Evolutionary conservation across 2,329 filamentous ascomycete genomes (phyloP).

Genomic region (Dendryphion nanum): DNA sequence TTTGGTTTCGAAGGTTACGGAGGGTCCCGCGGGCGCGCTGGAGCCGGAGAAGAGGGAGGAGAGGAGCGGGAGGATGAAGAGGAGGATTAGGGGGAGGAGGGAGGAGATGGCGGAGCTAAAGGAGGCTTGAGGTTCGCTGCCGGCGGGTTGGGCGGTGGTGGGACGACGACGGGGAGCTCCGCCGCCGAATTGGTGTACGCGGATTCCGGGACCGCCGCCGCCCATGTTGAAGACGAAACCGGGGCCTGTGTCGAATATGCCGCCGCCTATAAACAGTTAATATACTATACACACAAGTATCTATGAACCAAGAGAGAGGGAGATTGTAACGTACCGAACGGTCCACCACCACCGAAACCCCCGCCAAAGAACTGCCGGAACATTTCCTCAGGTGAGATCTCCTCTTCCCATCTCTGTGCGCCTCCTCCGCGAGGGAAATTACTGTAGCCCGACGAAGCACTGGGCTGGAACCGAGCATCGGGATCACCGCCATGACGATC

Average conservation of each 20-base stretch:
- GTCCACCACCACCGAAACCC: slow-evolving; percentile 59
- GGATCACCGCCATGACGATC: slow-evolving; percentile 91
- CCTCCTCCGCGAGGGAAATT: slow-evolving; percentile 55
- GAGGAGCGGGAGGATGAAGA: slow-evolving; percentile 77
- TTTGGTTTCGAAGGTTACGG: slow-evolving; percentile 73
- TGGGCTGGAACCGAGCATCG: slow-evolving; percentile 73
- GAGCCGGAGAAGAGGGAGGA: slow-evolving; percentile 70
- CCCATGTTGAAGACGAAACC: slow-evolving; percentile 96
- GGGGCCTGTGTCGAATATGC: slow-evolving; percentile 71
- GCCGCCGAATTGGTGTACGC: slow-evolving; percentile 95
- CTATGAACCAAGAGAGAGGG: too few species aligned
- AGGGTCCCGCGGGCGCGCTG: slow-evolving; percentile 58
- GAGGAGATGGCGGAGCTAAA: slow-evolving; percentile 60
- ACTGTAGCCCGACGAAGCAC: slow-evolving; percentile 57
- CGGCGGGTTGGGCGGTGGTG: slow-evolving; percentile 52
- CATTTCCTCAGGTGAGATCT: slow-evolving; percentile 94
- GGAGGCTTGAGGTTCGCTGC: slow-evolving; percentile 52
- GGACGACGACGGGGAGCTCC: slow-evolving; percentile 73
- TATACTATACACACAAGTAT: slow-evolving; percentile 7
- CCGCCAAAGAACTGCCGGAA: slow-evolving; percentile 96
- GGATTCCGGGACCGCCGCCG: slow-evolving; percentile 84
- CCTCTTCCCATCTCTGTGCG: slow-evolving; percentile 71
- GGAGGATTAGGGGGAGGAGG: slow-evolving; percentile 81
- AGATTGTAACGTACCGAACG: slow-evolving; percentile 54
- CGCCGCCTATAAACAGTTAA: slow-evolving; percentile 48